Conservation (phyloP, 129 eudicot genomes). For the sunflower (Helianthus annuus) region DNA sequence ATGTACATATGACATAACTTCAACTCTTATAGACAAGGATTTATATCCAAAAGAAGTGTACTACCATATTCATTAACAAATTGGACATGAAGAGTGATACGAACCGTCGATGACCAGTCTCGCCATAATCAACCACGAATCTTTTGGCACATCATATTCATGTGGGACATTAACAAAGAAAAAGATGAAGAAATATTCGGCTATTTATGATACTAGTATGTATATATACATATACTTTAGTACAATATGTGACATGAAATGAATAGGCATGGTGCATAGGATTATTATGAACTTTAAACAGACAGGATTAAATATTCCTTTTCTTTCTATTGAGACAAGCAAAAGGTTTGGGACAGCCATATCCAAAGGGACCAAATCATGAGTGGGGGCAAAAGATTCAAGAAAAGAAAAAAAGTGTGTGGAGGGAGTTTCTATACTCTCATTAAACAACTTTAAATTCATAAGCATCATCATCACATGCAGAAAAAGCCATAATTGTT, state of each 20-base stretch:
- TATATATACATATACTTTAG: background rate
- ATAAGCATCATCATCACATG: conserved; percentile 45
- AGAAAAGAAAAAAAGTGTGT: conserved; percentile 25
- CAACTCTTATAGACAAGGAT: background rate
- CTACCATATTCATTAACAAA: background rate
- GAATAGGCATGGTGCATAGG: conserved; percentile 20
- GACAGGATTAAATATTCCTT: conserved; percentile 42
- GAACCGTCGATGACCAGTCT: conserved; percentile 18
- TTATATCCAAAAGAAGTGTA: background rate
- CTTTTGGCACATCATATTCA: conserved; percentile 11
- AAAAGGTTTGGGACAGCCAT: conserved; percentile 32
- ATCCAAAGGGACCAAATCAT: conserved; percentile 45
- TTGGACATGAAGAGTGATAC: background rate
- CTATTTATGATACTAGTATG: conserved; percentile 15
- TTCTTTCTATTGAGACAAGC: conserved; percentile 42
- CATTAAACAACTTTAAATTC: conserved; percentile 32
- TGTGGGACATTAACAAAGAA: conserved; percentile 24
- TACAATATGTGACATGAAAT: conserved; percentile 28
- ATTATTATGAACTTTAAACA: conserved; percentile 30
- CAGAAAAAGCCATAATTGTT: conserved; percentile 37
- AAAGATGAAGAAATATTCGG: conserved; percentile 18
- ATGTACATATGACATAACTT: background rate
- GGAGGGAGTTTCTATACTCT: conserved; percentile 31
- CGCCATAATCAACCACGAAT: conserved; percentile 4
- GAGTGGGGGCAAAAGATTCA: conserved; percentile 37